Conservation (phyloP, 2,329 filamentous ascomycete species). For the Chaetomium sp. region DNA sequence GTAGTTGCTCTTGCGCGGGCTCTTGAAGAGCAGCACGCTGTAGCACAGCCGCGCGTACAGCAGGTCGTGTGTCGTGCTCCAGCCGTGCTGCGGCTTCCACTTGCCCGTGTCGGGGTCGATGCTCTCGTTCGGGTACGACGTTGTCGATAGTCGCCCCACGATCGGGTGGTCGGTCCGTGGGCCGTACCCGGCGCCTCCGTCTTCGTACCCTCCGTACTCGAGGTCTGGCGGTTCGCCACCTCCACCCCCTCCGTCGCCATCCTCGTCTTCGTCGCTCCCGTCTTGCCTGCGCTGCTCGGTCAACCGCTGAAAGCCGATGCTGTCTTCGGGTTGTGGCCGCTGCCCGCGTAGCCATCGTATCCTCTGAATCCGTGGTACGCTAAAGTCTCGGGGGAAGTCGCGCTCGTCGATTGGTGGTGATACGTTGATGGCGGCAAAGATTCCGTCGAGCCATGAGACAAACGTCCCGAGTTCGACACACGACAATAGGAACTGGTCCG, state of each 20-base stretch:
- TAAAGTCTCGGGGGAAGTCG: constrained; percentile 63
- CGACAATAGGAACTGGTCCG: constrained; percentile 72
- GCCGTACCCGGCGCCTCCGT: constrained; percentile 25
- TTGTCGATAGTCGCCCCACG: constrained; percentile 47
- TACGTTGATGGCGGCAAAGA: constrained; percentile 75
- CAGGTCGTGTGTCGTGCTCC: constrained; percentile 59
- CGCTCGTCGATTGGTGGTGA: constrained; percentile 71
- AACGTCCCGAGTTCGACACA: constrained; percentile 66
- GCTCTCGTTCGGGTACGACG: constrained; percentile 49
- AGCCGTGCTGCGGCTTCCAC: constrained; percentile 58
- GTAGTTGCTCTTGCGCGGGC: constrained; percentile 60
- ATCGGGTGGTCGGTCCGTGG: constrained; percentile 32
- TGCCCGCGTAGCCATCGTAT: constrained; percentile 53
- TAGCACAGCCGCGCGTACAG: constrained; percentile 63
- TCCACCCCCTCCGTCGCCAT: constrained; percentile 25
- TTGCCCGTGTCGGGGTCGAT: constrained; percentile 55
- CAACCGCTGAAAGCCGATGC: constrained; percentile 31
- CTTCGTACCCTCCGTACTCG: constrained; percentile 24
- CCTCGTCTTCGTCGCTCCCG: constrained; percentile 23
- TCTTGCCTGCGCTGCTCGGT: constrained; percentile 31
- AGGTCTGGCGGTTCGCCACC: constrained; percentile 31
- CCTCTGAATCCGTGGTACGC: constrained; percentile 59
- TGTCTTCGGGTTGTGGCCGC: constrained; percentile 36
- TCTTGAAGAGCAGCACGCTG: constrained; percentile 58
- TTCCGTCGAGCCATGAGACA: constrained; percentile 66